These are phyloP conservation scores for Mimosa pudica DNA, from an alignment of 306 rosid species.

Conservation along the genomic window DNA sequence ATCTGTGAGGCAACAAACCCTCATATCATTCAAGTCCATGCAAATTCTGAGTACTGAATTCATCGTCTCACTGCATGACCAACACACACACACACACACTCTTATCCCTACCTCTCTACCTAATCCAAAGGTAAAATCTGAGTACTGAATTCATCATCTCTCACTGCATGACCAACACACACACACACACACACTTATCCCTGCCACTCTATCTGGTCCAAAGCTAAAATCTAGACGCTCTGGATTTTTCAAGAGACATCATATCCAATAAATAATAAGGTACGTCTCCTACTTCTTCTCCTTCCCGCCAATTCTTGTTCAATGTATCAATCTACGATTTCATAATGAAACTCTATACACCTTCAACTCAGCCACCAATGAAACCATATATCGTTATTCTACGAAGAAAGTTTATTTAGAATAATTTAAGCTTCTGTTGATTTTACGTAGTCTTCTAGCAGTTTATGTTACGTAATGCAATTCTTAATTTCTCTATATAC, in stretches of 20 bases:
- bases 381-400: slow-evolving; percentile 5
- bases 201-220: neutral
- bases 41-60: slow-evolving; percentile 4
- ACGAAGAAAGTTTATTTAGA: slow-evolving; percentile 26
- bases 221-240: neutral
- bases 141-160: neutral
- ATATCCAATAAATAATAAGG: neutral
- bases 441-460: neutral
- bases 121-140: neutral
- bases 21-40: neutral
- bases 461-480: neutral
- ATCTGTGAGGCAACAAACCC: neutral
- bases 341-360: slow-evolving; percentile 12
- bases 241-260: neutral
- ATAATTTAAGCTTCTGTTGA: slow-evolving; percentile 19
- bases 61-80: neutral
- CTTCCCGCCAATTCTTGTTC: slow-evolving; percentile 11
- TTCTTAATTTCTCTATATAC: neutral
- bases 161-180: too few relatives aligned
- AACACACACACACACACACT: neutral
- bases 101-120: too few relatives aligned
- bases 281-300: neutral
- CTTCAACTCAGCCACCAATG: slow-evolving; percentile 1
- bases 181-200: too few relatives aligned
- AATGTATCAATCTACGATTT: slow-evolving; percentile 43